Evolutionary conservation across 352 stramenopile species (phyloP), one percentile per base, ranked within the genome.

Genomic region (Albugo laibachii): DNA sequence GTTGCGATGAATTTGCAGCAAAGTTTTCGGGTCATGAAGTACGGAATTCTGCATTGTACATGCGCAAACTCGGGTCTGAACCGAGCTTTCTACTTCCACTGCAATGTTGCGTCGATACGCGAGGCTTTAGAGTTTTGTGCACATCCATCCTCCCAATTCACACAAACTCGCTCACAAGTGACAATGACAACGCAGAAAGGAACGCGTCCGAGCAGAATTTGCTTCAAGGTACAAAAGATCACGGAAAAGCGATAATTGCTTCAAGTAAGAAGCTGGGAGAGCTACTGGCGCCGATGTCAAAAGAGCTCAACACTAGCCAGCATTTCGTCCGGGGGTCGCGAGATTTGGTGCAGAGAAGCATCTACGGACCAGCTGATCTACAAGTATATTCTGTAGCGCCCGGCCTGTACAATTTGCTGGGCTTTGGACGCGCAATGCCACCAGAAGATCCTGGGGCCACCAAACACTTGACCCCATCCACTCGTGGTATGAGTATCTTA

Each of bases 401-500:
- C 31, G 52, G 48, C 31, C 45, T 52, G 14, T 85, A 75, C 53
- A 75, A 62, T 6, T 45, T 96, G 4, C 37, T 92, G 1, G 81
- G 93, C 36, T 96, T 94, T 55, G 68, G 75, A 6, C 59, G 83
- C 10, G 63, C 63, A 2, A 92, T 96, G 61, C 87, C 87, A 2
- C 63, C 70, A 5, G 86, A 96, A 67, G 78, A 94, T 50, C 81
- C 85, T 0, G 64, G 77, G 27, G 48, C 69, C 8, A 93, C 82
- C 1, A 50, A 52, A 4, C 83, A 96, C 46, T 52, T 97, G 14
- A 46, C 68, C 27, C 50, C 62, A 21, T 85, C 80, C 4, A 82
- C 82, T 2, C 58, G 86, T 5, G 75, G 78, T 1, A 82, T 95
- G 65, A 86, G 63, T 41, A 93, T 97, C 15, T 57, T 97, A n/a